Evolutionary conservation across 345 rosid species (phyloP).

Genomic region (Laguncularia racemosa): DNA sequence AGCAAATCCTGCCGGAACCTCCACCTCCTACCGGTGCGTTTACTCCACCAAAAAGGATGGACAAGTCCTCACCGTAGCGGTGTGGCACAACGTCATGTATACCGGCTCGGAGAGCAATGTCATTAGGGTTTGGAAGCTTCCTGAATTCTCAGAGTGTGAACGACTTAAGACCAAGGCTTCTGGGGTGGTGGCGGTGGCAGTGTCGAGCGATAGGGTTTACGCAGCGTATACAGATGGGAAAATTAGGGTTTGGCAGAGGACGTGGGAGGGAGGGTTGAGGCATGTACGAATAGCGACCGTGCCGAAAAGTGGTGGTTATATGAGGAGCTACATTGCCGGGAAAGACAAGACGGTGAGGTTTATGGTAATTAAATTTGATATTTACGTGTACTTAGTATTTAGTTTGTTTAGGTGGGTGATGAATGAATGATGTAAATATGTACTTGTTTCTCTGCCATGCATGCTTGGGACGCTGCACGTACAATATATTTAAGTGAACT

Average conservation of each 20-base stretch:
- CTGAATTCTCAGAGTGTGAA: conserved; percentile 40
- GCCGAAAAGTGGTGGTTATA: conserved; percentile 25
- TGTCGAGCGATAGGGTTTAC: conserved; percentile 29
- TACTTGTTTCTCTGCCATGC: neutral
- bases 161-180: conserved; percentile 33
- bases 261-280: conserved; percentile 32
- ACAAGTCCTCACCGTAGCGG: conserved; percentile 35
- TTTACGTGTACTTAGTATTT: neutral
- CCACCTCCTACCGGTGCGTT: conserved; percentile 25
- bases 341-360: conserved; percentile 37
- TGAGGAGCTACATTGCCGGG: conserved; percentile 35
- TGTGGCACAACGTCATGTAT: conserved; percentile 26
- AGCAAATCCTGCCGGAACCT: neutral
- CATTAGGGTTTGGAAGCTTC: conserved; percentile 42
- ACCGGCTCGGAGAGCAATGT: conserved; percentile 36
- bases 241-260: conserved; percentile 43
- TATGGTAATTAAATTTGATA: neutral
- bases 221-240: conserved; percentile 42
- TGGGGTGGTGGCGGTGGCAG: conserved; percentile 30
- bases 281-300: conserved; percentile 36
- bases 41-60: conserved; percentile 44
- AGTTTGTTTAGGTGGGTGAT: neutral
- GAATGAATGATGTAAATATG: neutral
- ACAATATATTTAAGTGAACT: too few relatives aligned
- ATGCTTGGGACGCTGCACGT: too few relatives aligned